Evolutionary conservation across 805 yeast species (phyloP).

Genomic region (Torulaspora indica): DNA sequence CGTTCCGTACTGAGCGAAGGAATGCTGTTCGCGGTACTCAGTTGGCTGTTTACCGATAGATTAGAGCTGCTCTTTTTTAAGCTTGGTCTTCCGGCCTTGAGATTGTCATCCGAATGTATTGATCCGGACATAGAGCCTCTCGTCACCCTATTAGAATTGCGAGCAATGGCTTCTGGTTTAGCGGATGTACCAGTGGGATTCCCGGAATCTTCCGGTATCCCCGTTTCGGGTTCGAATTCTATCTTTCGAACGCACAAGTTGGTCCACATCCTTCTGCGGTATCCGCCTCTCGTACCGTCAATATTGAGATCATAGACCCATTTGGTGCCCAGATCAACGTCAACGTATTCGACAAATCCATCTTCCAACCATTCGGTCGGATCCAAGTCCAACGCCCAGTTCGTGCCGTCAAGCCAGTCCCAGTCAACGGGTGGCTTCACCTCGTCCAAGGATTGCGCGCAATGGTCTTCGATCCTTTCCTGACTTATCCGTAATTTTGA

Average conservation of each 20-base stretch:
- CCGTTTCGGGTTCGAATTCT: conserved; percentile 11
- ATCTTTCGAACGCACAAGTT: conserved; percentile 37
- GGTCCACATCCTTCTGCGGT: conserved; percentile 67
- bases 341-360: conserved; percentile 50
- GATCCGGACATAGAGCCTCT: conserved; percentile 27
- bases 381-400: conserved; percentile 65
- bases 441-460: conserved; percentile 27
- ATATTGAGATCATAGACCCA: conserved; percentile 71
- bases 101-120: conserved; percentile 4
- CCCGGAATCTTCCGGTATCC: conserved; percentile 1
- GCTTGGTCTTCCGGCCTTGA: conserved; percentile 4
- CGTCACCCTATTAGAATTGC: conserved; percentile 22
- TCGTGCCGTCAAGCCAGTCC: conserved; percentile 42
- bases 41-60: conserved; percentile 4
- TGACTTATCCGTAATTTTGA: conserved; percentile 39
- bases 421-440: conserved; percentile 58
- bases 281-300: conserved; percentile 35
- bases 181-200: conserved; percentile 17
- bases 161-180: conserved; percentile 14
- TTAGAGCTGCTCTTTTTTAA: conserved; percentile 8
- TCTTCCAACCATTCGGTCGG: conserved; percentile 60
- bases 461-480: conserved; percentile 17
- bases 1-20: conserved; percentile 6
- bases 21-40: conserved; percentile 8
- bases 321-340: conserved; percentile 67